Conservation (phyloP, 2,329 filamentous ascomycete genomes). For the Aciculosporium take region DNA sequence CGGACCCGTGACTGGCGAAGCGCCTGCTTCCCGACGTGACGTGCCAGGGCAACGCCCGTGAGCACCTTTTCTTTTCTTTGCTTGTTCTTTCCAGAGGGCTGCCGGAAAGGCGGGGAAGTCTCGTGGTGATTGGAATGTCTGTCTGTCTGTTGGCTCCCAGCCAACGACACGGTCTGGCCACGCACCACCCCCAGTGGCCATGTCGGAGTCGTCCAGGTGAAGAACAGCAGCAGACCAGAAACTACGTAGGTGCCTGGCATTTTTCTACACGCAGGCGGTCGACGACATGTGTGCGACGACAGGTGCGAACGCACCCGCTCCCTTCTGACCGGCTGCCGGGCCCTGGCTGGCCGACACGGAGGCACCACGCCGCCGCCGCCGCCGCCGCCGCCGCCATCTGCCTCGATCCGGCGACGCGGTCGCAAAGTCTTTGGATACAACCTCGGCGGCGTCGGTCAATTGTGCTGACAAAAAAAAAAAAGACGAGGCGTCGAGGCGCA, state of each 20-base stretch:
- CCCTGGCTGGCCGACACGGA: neutral
- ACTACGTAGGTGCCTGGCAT: no score
- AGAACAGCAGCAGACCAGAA: neutral
- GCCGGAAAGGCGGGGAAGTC: neutral
- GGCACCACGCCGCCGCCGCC: neutral
- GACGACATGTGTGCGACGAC: no score
- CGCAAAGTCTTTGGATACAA: no score
- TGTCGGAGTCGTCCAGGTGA: no score
- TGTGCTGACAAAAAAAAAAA: no score
- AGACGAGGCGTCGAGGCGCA: no score
- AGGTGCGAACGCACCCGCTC: neutral
- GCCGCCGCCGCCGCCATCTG: no score
- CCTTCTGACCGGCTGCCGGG: neutral
- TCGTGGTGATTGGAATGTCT: neutral
- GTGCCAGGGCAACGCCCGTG: conserved; percentile 1
- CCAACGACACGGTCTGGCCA: neutral
- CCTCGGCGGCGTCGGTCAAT: no score
- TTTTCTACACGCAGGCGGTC: no score
- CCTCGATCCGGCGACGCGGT: no score
- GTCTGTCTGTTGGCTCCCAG: neutral
- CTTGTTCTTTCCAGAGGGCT: neutral
- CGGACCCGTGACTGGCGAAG: neutral
- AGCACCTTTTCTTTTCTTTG: neutral
- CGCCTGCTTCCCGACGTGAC: no score
- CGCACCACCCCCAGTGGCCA: neutral